Base-by-base conservation (phyloP, 257 asterid genomes). In the Orobanche coerulescens region DNA sequence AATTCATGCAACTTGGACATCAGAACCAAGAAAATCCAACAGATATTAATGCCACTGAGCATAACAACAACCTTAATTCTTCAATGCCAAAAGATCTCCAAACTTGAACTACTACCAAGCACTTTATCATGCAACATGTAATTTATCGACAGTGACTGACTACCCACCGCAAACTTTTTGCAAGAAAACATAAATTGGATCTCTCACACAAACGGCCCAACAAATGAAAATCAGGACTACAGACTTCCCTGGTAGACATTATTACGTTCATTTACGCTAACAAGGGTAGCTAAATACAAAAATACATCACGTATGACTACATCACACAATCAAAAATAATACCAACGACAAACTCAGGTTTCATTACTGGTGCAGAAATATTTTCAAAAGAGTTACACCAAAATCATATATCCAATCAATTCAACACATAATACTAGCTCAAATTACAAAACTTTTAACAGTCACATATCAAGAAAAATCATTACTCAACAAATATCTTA, bases 341-440 rank as follows among this genome's bases (percentile, higher is more conserved):
- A 24, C 9, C n/a, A 36, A 39, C 13, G 9, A 5, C 11, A 47
- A 43, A 15, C 5, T 22, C 18, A 65, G 22, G 40, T 34, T 22
- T 42, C 48, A 42, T 4, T 13, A 13, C 48, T 15, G 48, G 14
- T 1, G 19, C 5, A 42, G 48, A 42, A 42, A 42, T 13, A 42
- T 15, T 42, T 13, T 4, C 7, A 13, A n/a, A 12, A 46, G 2
- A 46, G 18, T 46, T 39, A 15, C 37, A 23, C 30, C 22, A 39
- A 2, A 30, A 26, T 7, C 56, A 31, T 16, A 36, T 28, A 65
- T 25, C 6, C 31, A 46, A 42, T 53, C 56, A 42, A 65, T 65
- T 52, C 64, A 54, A 40, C 28, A 40, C 20, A 11, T 42, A 66
- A 66, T 7, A 30, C 40, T 8, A 55, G 28, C 43, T 30, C 52